Conservation (phyloP, 352 stramenopile genomes). For the Phytophthora fragariaefolia region DNA sequence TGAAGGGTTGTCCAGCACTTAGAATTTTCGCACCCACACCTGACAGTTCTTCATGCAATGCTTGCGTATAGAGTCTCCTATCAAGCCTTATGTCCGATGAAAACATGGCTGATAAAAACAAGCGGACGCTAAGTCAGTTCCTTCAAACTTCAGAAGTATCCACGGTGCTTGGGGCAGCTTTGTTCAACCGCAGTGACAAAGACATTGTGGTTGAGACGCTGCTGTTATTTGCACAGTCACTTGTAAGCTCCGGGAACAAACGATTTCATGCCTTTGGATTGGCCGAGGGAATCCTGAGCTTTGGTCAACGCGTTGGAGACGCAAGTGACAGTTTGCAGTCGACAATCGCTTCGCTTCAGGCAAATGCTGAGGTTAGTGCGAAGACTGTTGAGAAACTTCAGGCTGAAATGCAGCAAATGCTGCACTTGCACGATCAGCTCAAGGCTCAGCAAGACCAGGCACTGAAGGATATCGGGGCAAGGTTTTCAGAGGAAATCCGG, state of each 20-base stretch:
- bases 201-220: conserved; percentile 71
- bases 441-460: conserved; percentile 73
- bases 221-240: conserved; percentile 58
- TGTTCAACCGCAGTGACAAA: conserved; percentile 75
- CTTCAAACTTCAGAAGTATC: conserved; percentile 77
- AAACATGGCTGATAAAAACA: conserved; percentile 67
- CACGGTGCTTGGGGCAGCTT: conserved; percentile 57
- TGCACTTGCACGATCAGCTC: conserved; percentile 59
- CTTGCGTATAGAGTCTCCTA: conserved; percentile 58
- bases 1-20: no score
- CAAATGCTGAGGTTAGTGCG: conserved; percentile 48
- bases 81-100: conserved; percentile 56
- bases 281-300: conserved; percentile 66
- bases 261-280: conserved; percentile 67
- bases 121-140: conserved; percentile 73
- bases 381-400: conserved; percentile 66
- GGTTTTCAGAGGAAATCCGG: conserved; percentile 68
- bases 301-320: conserved; percentile 58
- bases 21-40: not conserved
- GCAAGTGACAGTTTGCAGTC: conserved; percentile 65
- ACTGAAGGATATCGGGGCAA: conserved; percentile 60
- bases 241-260: conserved; percentile 61
- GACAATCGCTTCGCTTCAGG: conserved; percentile 55
- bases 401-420: conserved; percentile 61
- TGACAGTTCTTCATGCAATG: conserved; percentile 1